Percentiles rank a stretch among this genome's conserved stretches.
Evolutionary conservation across 1,284 basidiomycete species (phyloP).

Genomic region (Trametes versicolor): DNA sequence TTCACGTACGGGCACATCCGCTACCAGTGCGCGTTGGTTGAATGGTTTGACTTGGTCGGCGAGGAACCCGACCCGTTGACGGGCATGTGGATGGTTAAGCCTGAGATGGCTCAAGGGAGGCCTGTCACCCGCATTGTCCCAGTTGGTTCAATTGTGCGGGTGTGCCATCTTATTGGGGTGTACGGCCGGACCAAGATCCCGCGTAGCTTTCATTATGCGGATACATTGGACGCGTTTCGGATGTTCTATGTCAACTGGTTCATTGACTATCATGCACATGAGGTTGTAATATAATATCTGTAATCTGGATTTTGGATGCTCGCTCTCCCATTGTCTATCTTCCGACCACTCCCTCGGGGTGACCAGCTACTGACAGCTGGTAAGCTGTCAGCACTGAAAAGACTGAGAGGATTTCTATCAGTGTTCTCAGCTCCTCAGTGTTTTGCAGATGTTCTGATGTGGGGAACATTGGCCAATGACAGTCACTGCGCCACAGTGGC

Average conservation of each 20-base stretch:
- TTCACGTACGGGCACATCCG: constrained; percentile 7
- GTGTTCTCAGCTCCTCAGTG: background rate
- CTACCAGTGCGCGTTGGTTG: constrained; percentile 36
- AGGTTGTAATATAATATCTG: constrained; percentile 2
- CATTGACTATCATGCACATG: constrained; percentile 23
- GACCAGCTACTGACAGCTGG: background rate
- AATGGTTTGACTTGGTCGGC: constrained; percentile 31
- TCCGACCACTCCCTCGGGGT: background rate
- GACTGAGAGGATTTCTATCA: background rate
- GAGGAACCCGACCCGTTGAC: constrained; percentile 29
- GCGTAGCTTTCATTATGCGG: constrained; percentile 4
- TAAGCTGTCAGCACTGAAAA: background rate
- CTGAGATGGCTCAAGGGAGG: constrained; percentile 18
- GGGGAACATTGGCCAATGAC: too few species aligned
- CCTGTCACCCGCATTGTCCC: constrained; percentile 13
- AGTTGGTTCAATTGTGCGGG: constrained; percentile 24
- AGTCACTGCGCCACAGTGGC: too few species aligned
- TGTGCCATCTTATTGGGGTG: constrained; percentile 32
- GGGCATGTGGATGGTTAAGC: constrained; percentile 26
- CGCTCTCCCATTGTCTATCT: too few species aligned
- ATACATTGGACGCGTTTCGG: constrained; percentile 23
- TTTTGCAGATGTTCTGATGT: constrained; percentile 1
- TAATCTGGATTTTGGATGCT: too few species aligned
- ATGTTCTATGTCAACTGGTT: constrained; percentile 25
- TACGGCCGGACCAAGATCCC: constrained; percentile 21